A percentile compares a stretch with the other conserved stretches of the same genome.
Conservation (phyloP, 768 basidiomycete species). For the Phlegmacium glaucopus region DNA sequence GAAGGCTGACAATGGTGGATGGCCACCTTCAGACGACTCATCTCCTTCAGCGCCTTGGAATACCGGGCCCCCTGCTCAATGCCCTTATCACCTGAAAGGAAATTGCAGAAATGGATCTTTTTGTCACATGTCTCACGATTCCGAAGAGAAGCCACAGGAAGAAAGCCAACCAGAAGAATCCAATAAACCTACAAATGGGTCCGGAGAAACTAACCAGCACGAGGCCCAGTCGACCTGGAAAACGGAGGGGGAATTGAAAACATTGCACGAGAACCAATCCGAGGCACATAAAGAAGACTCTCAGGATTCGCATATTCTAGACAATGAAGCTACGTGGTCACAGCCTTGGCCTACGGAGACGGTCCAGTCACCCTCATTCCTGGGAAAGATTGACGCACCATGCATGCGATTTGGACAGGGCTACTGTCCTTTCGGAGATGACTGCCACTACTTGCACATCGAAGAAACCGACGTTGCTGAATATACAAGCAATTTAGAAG, state of each 20-base stretch:
- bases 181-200: no score
- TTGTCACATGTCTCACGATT: constrained; percentile 5
- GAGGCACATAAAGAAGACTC: neutral
- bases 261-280: no score
- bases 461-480: constrained; percentile 3
- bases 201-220: no score
- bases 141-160: neutral
- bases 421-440: constrained; percentile 26
- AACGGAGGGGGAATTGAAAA: no score
- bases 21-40: constrained; percentile 2
- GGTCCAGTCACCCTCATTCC: neutral
- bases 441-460: constrained; percentile 27
- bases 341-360: constrained; percentile 13
- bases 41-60: constrained; percentile 1
- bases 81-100: constrained; percentile 6
- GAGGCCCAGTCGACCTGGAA: no score
- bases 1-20: neutral
- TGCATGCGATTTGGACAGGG: constrained; percentile 36
- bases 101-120: constrained; percentile 1
- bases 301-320: neutral
- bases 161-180: neutral
- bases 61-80: neutral
- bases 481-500: neutral
- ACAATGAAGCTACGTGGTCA: constrained; percentile 9
- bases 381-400: constrained; percentile 18